Evolutionary conservation across 2,329 filamentous ascomycete genomes (phyloP).

Genomic region (Alternaria atra): DNA sequence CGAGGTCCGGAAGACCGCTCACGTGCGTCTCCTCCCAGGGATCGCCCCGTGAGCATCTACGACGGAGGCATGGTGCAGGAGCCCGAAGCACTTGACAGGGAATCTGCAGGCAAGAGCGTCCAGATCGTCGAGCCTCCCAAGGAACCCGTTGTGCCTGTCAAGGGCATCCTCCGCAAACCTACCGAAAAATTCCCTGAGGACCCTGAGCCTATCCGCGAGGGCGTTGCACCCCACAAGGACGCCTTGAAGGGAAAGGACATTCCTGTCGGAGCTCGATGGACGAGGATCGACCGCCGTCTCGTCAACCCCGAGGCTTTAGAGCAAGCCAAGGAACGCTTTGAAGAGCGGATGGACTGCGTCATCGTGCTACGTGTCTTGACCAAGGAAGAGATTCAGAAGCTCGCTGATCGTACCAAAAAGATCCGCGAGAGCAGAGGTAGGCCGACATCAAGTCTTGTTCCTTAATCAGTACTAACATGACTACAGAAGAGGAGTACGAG

Average conservation of each 20-base stretch:
- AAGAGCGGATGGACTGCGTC: conserved; percentile 91
- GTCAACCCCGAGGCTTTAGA: conserved; percentile 90
- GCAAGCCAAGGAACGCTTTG: conserved; percentile 87
- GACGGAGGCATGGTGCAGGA: conserved; percentile 46
- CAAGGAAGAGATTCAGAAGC: conserved; percentile 88
- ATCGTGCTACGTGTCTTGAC: conserved; percentile 89
- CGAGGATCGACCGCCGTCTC: conserved; percentile 85
- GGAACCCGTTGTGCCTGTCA: conserved; percentile 71
- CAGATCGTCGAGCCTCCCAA: conserved; percentile 75
- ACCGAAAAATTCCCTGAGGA: conserved; percentile 88
- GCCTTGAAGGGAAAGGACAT: conserved; percentile 76
- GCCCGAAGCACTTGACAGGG: conserved; percentile 40
- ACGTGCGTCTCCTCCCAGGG: conserved; percentile 34
- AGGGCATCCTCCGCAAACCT: conserved; percentile 86
- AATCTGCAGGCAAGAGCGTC: conserved; percentile 48
- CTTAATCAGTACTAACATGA: conserved; percentile 19
- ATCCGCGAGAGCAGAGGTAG: conserved; percentile 66
- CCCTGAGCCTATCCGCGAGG: conserved; percentile 81
- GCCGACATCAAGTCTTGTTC: not conserved
- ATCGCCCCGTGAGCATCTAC: conserved; percentile 39
- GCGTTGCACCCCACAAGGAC: conserved; percentile 93
- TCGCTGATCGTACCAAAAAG: conserved; percentile 81
- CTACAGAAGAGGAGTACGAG: conserved; percentile 42
- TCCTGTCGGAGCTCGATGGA: conserved; percentile 82
- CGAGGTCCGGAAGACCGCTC: conserved; percentile 39